Conservation (phyloP, 768 basidiomycete species). For the Amanita brunnescens region DNA sequence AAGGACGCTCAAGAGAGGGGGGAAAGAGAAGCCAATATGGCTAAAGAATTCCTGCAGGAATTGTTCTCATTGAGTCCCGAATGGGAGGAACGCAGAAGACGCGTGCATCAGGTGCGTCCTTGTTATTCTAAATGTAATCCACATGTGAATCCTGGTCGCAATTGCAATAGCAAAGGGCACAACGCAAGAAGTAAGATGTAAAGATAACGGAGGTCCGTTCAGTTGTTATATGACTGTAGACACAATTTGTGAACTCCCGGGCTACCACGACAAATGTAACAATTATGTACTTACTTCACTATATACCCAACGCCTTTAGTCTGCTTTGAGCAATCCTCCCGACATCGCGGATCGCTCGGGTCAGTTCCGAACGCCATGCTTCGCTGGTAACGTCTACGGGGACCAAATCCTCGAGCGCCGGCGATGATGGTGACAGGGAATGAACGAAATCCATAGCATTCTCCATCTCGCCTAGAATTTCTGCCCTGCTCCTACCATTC, state of each 20-base stretch:
- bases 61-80: constrained; percentile 51
- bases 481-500: constrained; percentile 66
- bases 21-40: constrained; percentile 23
- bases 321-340: constrained; percentile 72
- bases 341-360: constrained; percentile 65
- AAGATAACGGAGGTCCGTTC: background rate
- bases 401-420: constrained; percentile 26
- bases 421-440: constrained; percentile 37
- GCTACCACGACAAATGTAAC: background rate
- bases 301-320: constrained; percentile 35
- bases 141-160: background rate
- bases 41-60: constrained; percentile 46
- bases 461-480: constrained; percentile 78
- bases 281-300: constrained; percentile 15
- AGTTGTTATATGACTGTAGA: background rate
- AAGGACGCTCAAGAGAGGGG: constrained; percentile 30
- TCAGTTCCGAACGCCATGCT: constrained; percentile 60
- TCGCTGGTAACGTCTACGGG: constrained; percentile 29
- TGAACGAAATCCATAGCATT: constrained; percentile 44
- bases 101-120: constrained; percentile 37
- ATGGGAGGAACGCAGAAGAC: constrained; percentile 48
- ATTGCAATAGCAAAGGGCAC: constrained; percentile 1
- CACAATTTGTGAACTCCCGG: background rate
- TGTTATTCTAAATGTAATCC: background rate
- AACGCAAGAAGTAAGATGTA: background rate